Percentiles rank a stretch among this genome's conserved stretches.
Evolutionary conservation across 106 monocot species (phyloP).

Genomic region (Iris macrosiphon): DNA sequence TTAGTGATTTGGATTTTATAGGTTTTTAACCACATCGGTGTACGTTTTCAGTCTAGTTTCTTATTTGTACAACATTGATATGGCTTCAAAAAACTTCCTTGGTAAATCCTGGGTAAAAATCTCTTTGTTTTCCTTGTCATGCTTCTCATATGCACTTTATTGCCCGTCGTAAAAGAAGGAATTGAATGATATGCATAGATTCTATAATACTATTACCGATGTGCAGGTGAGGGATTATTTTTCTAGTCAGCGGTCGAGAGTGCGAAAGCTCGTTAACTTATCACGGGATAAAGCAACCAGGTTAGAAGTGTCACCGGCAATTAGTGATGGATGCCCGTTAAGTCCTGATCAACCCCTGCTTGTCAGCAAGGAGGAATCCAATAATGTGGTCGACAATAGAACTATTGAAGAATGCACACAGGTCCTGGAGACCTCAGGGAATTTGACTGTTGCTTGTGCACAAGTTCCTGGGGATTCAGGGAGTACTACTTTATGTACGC

Average conservation of each 20-base stretch:
- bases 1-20: no score
- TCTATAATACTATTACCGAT: background rate
- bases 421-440: background rate
- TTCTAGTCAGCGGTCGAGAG: conserved; percentile 71
- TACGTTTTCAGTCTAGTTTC: no score
- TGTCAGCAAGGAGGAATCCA: conserved; percentile 9
- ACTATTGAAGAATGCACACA: conserved; percentile 7
- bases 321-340: conserved; percentile 11
- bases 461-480: conserved; percentile 1
- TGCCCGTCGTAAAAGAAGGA: background rate
- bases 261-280: conserved; percentile 68
- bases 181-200: background rate
- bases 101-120: no score
- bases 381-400: conserved; percentile 6
- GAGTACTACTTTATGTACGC: background rate
- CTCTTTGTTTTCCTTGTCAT: conserved; percentile 1
- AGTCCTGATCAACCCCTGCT: conserved; percentile 8
- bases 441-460: background rate
- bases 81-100: no score
- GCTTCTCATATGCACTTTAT: background rate
- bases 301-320: conserved; percentile 18
- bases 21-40: no score
- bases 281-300: conserved; percentile 55
- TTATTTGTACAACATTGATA: no score
- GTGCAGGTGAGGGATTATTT: conserved; percentile 85